A percentile compares a stretch with the other conserved stretches of the same genome.
Evolutionary conservation across 2,329 filamentous ascomycete genomes (phyloP).

Genomic region (Daldinia sp.): DNA sequence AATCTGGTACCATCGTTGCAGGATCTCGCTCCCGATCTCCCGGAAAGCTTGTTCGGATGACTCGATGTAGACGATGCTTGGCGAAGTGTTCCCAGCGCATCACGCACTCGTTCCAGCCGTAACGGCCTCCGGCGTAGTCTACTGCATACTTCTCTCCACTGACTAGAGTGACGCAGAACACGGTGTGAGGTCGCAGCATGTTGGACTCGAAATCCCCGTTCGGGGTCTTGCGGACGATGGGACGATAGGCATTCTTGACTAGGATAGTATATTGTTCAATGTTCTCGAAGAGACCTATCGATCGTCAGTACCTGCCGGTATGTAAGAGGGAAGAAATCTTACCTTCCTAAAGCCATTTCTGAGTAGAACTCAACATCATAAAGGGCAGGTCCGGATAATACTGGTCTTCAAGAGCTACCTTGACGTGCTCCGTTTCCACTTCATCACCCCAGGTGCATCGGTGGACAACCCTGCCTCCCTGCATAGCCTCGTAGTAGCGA

Average conservation of each 20-base stretch:
- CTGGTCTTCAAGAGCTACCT: slow-evolving; percentile 4
- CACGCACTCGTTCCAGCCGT: slow-evolving; percentile 11
- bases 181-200: slow-evolving; percentile 13
- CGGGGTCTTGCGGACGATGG: background rate
- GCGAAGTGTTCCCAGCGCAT: slow-evolving; percentile 15
- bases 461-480: background rate
- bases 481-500: background rate
- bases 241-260: slow-evolving; percentile 17
- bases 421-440: background rate
- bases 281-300: background rate
- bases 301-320: background rate
- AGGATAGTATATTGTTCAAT: slow-evolving; percentile 3
- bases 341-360: slow-evolving; percentile 8
- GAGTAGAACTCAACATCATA: background rate
- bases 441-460: background rate
- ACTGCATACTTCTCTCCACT: slow-evolving; percentile 18
- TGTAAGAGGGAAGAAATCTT: background rate
- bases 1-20: background rate
- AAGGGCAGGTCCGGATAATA: background rate
- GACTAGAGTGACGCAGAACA: slow-evolving; percentile 1
- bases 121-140: slow-evolving; percentile 13
- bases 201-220: background rate
- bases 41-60: background rate
- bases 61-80: background rate
- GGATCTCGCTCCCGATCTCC: background rate